Base-by-base conservation (phyloP, 2,329 filamentous ascomycete species). In the Arthrobotrys conoides region DNA sequence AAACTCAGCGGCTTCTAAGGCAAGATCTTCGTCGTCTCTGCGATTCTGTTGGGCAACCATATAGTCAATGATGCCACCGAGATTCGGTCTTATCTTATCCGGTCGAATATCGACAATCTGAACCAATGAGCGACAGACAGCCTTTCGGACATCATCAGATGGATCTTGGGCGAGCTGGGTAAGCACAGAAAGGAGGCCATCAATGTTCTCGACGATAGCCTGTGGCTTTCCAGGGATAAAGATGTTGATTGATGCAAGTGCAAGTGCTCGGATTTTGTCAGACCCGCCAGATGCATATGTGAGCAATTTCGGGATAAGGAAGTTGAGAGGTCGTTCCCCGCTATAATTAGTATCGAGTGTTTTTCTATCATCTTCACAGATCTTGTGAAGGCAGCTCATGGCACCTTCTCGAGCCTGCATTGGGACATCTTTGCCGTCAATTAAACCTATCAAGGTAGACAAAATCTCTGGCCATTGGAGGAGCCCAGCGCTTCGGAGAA, bases 281-380 rank as follows among this genome's bases (percentile, higher is more conserved):
- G 92, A 88, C 6, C 89, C 87, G 85, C 90, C 94, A 82, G 91
- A 90, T 65, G 93, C 96, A 79, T 96, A 96, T 71, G 94, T 89
- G 81, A 99, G 90, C 78, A 99, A 88, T 85, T 96, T 95, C 10
- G 96, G 96, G 63, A 98, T 91, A 55, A 99, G 90, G 82, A 94
- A 91, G 83, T 92, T 92, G 77, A 98, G 89, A 0, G 96, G 96
- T 71, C 94, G 89, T 84, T 97, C 91, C 78, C 94, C 93, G 83
- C 94, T 91, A 84, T 97, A 93, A 80, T 97, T 93, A 82, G 91
- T 91, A 85, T 97, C 93, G 68, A 99, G 87, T 76, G 93, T 88
- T 83, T 92, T 93, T 83, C 90, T 91, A 86, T 97, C 97, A 85
- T 99, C 96, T 85, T 99, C 96, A 85, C 96, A 99, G 79, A 99